Conservation (phyloP, 148 eudicot species). For the Vaccinium myrtillus region DNA sequence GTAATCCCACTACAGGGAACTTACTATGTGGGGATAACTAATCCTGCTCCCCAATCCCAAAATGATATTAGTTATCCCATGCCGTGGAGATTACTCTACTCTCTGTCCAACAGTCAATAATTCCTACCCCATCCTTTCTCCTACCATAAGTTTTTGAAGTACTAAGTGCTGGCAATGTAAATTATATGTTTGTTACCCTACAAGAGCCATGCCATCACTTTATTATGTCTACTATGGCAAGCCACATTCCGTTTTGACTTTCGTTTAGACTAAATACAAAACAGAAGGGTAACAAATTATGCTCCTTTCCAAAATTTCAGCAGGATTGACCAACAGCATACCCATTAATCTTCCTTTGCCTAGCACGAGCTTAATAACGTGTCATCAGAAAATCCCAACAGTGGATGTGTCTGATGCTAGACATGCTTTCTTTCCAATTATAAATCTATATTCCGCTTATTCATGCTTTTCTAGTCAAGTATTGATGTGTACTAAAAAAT, state of each 20-base stretch:
- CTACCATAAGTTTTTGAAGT: background rate
- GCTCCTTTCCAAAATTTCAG: background rate
- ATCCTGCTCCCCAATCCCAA: background rate
- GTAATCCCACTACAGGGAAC: background rate
- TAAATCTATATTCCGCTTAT: background rate
- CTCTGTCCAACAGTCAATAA: background rate
- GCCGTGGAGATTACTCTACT: background rate
- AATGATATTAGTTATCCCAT: background rate
- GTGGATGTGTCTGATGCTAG: background rate
- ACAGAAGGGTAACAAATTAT: background rate
- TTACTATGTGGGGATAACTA: background rate
- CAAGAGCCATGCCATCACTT: background rate
- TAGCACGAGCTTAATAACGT: background rate
- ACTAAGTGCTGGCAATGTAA: background rate
- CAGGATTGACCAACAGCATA: background rate
- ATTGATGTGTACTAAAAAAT: background rate
- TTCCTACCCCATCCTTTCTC: background rate
- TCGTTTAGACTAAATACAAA: background rate
- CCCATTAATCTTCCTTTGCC: background rate
- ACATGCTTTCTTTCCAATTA: background rate
- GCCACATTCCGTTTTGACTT: background rate
- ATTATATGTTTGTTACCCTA: background rate
- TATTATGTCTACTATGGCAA: background rate
- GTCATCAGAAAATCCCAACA: background rate
- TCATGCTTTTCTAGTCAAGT: constrained; percentile 6